Evolutionary conservation across 1,284 basidiomycete species (phyloP).

Genomic region (Fomitopsis pinicola): DNA sequence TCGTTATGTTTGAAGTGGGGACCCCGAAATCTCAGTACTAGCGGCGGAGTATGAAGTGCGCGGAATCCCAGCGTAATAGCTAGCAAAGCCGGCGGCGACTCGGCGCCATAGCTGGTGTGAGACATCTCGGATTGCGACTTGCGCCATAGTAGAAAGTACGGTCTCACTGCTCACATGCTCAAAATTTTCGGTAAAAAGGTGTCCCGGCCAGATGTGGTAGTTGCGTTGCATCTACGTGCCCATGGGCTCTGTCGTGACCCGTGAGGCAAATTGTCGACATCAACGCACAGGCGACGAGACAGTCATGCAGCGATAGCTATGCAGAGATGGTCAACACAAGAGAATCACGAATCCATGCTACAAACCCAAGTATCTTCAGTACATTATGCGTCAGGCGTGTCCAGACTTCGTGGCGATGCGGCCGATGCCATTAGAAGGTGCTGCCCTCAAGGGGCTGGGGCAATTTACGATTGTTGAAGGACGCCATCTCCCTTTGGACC

Average conservation of each 20-base stretch:
- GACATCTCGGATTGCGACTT: too few relatives aligned
- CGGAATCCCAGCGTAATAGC: neutral
- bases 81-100: neutral
- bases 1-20: too few relatives aligned
- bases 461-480: constrained; percentile 87
- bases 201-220: too few relatives aligned
- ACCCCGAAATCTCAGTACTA: too few relatives aligned
- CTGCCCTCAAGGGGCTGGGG: constrained; percentile 92
- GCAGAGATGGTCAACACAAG: neutral
- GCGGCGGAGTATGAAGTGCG: too few relatives aligned
- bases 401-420: constrained; percentile 1
- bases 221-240: too few relatives aligned
- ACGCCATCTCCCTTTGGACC: constrained; percentile 83
- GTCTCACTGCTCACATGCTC: too few relatives aligned
- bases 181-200: too few relatives aligned
- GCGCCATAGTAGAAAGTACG: too few relatives aligned
- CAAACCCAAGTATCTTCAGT: constrained; percentile 18
- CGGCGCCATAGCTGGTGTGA: too few relatives aligned
- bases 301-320: neutral
- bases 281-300: neutral
- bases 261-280: neutral
- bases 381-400: constrained; percentile 11
- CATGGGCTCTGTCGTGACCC: too few relatives aligned
- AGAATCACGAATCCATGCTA: constrained; percentile 11
- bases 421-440: constrained; percentile 42